Percentiles rank a stretch among this genome's conserved stretches.
phyloP scores from a whole-genome alignment of 2,329 filamentous ascomycete species.

The Lachnellula subtilissima region DNA sequence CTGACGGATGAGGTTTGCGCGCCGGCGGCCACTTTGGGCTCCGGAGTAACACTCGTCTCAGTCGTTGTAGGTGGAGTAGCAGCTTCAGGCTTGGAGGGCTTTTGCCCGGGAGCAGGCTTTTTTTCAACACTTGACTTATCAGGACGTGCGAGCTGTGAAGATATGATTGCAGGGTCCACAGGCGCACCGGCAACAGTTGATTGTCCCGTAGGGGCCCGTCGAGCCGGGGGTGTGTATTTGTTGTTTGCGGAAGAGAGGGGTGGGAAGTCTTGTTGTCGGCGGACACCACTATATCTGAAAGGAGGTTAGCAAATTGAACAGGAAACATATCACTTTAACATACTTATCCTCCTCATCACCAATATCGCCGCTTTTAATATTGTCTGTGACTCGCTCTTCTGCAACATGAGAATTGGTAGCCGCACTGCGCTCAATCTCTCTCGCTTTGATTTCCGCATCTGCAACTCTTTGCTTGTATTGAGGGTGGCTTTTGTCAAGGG shows the following conservation, averaged over 20 bases:
- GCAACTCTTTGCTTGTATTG: constrained; percentile 74
- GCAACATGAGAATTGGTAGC: constrained; percentile 77
- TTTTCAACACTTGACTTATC: constrained; percentile 31
- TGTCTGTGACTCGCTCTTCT: constrained; percentile 78
- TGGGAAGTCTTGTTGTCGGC: constrained; percentile 65
- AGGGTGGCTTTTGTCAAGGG: constrained; percentile 79
- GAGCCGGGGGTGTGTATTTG: constrained; percentile 88
- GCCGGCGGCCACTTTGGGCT: constrained; percentile 21
- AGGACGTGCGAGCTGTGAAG: constrained; percentile 64
- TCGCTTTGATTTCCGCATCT: constrained; percentile 75
- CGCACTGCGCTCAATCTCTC: constrained; percentile 78
- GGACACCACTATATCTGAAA: constrained; percentile 82
- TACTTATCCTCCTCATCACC: constrained; percentile 93
- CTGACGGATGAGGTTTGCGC: constrained; percentile 32
- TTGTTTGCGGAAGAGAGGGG: constrained; percentile 51
- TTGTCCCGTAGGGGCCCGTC: constrained; percentile 71
- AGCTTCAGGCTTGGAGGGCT: constrained; percentile 21
- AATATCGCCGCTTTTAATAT: constrained; percentile 57
- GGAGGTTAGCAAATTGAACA: constrained; percentile 12
- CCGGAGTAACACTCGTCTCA: constrained; percentile 24
- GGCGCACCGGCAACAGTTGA: constrained; percentile 71
- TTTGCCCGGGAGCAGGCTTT: constrained; percentile 24
- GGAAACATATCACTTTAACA: constrained; percentile 26
- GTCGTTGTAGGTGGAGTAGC: constrained; percentile 28
- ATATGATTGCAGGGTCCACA: constrained; percentile 86